Base-by-base conservation (phyloP, 495 filamentous ascomycete genomes). In the Hyaloscypha variabilis region DNA sequence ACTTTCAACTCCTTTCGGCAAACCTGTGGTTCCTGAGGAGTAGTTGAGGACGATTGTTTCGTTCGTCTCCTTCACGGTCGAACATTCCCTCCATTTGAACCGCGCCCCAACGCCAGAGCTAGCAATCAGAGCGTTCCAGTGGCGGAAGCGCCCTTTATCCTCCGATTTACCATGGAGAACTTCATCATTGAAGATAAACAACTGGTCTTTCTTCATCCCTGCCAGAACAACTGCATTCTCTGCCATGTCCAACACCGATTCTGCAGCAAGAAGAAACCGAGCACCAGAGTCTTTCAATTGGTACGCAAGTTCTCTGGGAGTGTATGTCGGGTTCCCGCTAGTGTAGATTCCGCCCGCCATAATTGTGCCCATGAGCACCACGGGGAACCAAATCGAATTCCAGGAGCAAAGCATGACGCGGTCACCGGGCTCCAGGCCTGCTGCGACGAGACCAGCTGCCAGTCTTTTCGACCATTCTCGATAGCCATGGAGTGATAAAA, bases 1-100 rank as follows among this genome's bases (percentile, higher is more conserved):
- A 10, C 97, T 79, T 86, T 90, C 90, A 11, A 97, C 94, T 25
- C 94, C 94, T 76, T 98, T 98, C 1, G 94, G 94, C 55, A 91
- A 75, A 19, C 94, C 94, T 0, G 94, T 98, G 0, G 94, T 97
- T 23, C 94, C 94, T 28, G 88, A 92, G 29, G 85, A 89, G 76
- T 97, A 98, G 69, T 95, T 81, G 21, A 92, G 75, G 70, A 89
- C 91, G n/a, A 85, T 84, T 14, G 85, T 59, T 8, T 19, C 10
- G 57, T 89, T 87, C 62, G 83, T 79, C 51, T 78, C 77, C n/a
- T n/a, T n/a, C 1, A 84, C 80, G 58, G 85, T 77, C 23, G 83
- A 55, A 46, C 77, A 77, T 30, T 78, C 61, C 17, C 73, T 17
- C 57, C 62, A 63, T 49, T 34, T 28, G 42, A 67, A 65, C 11